phyloP scores from a whole-genome alignment of 1,284 basidiomycete species.

The Salmacisia buchloeana region DNA sequence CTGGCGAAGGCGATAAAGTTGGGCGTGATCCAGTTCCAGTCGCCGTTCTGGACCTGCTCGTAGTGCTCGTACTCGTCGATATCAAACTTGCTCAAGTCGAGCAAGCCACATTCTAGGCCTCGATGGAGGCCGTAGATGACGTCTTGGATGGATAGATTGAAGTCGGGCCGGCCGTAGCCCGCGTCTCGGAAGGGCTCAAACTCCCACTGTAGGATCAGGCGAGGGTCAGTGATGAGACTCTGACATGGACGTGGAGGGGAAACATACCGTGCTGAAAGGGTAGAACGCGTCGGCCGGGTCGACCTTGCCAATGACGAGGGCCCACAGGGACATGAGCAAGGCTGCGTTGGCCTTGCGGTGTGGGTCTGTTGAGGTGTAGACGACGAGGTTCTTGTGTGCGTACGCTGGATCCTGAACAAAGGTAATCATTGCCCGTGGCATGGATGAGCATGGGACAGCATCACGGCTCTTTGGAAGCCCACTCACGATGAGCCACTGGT shows the following conservation, averaged over 20 bases:
- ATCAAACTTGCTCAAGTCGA: slow-evolving; percentile 83
- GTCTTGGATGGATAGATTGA: slow-evolving; percentile 74
- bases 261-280: slow-evolving; percentile 54
- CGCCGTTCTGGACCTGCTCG: slow-evolving; percentile 61
- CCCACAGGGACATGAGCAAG: slow-evolving; percentile 79
- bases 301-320: slow-evolving; percentile 80
- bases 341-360: slow-evolving; percentile 88
- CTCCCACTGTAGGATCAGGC: slow-evolving; percentile 56
- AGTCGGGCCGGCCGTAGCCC: slow-evolving; percentile 85
- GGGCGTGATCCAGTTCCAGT: slow-evolving; percentile 84
- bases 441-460: slow-evolving; percentile 13
- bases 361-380: slow-evolving; percentile 82
- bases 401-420: slow-evolving; percentile 58
- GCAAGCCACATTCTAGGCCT: slow-evolving; percentile 78
- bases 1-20: slow-evolving; percentile 79
- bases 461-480: slow-evolving; percentile 22
- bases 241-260: not conserved
- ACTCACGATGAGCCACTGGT: slow-evolving; percentile 75
- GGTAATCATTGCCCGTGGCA: too few species aligned
- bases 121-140: slow-evolving; percentile 93
- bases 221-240: not conserved
- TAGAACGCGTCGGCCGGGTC: slow-evolving; percentile 93
- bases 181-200: slow-evolving; percentile 89
- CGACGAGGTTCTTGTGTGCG: slow-evolving; percentile 67
- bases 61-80: slow-evolving; percentile 82